Conservation (phyloP, 2,329 filamentous ascomycete species). For the Trichoderma endophyticum region DNA sequence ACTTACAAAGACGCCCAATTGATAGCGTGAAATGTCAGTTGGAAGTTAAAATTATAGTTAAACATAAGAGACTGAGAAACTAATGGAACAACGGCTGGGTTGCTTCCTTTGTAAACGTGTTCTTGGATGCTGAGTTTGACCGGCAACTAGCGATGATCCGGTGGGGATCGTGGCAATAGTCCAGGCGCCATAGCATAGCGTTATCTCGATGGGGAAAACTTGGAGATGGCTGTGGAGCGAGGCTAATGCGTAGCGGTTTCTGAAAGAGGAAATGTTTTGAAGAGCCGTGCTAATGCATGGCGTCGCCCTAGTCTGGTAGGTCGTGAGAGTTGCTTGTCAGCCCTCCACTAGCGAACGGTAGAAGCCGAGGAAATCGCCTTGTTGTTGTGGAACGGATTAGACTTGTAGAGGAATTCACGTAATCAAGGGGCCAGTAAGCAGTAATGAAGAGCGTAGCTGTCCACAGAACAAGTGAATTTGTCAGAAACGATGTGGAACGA, state of each 20-base stretch:
- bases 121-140: neutral
- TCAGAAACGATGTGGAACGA: neutral
- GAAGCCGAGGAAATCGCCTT: neutral
- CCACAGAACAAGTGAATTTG: neutral
- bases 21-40: neutral
- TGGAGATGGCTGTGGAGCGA: neutral
- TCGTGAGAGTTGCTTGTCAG: neutral
- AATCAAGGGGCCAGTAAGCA: neutral
- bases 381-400: neutral
- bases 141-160: neutral
- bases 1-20: neutral
- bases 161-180: neutral
- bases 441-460: neutral
- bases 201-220: neutral
- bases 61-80: neutral
- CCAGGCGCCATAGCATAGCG: neutral
- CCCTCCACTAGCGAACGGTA: neutral
- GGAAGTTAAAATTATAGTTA: neutral
- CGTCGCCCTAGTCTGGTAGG: neutral
- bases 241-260: neutral
- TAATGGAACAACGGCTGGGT: neutral
- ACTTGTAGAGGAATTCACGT: neutral
- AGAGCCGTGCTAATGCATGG: neutral
- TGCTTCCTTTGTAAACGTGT: neutral
- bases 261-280: neutral